A percentile compares a stretch with the other conserved stretches of the same genome.
Conservation (phyloP, 768 basidiomycete species). For the Phlebiopsis gigantea region DNA sequence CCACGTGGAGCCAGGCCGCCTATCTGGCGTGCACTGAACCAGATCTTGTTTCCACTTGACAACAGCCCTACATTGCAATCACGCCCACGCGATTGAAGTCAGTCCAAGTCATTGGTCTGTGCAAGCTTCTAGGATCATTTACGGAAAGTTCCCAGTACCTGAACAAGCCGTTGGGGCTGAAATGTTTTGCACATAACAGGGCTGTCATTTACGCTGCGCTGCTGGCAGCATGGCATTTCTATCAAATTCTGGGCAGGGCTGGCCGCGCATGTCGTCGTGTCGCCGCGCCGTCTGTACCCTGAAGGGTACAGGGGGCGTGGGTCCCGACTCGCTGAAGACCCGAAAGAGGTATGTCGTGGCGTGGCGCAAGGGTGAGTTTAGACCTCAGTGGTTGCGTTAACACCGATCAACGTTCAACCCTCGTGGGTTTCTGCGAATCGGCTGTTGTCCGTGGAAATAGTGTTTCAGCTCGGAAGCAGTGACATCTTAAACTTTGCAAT, state of each 20-base stretch:
- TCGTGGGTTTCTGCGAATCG: neutral
- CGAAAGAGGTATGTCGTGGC: neutral
- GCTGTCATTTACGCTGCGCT: neutral
- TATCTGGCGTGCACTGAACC: neutral
- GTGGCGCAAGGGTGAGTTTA: neutral
- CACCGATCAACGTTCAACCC: neutral
- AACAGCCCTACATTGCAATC: neutral
- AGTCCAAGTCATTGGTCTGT: neutral
- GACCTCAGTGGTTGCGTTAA: neutral
- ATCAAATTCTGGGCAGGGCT: conserved; percentile 1
- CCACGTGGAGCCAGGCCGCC: conserved; percentile 7
- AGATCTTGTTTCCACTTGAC: conserved; percentile 5
- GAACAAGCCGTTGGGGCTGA: neutral
- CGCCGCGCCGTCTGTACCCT: neutral
- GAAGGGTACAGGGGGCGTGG: too few relatives aligned
- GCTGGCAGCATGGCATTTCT: neutral
- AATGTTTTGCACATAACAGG: neutral
- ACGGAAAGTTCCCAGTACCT: conserved; percentile 7
- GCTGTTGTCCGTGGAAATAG: neutral
- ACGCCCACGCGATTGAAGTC: neutral
- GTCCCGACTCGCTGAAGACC: too few relatives aligned
- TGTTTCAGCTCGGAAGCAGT: conserved; percentile 1
- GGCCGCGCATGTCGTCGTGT: neutral
- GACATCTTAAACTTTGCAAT: neutral
- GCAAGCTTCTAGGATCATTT: neutral